phyloP scores from a whole-genome alignment of 1,139 yeast species.

The Hyphopichia wangnamkhiaoensis region DNA sequence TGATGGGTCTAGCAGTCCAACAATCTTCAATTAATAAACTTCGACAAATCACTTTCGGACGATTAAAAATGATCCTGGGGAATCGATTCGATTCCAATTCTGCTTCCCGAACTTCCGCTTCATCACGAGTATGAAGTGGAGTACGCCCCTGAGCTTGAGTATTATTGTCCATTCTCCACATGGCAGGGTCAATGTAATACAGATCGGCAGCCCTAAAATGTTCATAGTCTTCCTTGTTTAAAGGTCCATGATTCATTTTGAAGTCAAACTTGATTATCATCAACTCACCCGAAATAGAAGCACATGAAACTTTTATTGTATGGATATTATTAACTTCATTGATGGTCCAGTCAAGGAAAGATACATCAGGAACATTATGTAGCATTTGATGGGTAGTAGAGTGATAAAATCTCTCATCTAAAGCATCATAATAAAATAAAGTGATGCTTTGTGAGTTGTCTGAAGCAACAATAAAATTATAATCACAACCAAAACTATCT shows the following conservation, averaged over 20 bases:
- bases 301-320: conserved; percentile 33
- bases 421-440: conserved; percentile 35
- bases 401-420: conserved; percentile 31
- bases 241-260: conserved; percentile 28
- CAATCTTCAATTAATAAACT: conserved; percentile 49
- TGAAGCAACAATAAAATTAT: conserved; percentile 49
- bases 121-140: background rate
- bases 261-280: conserved; percentile 39
- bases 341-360: conserved; percentile 32
- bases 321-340: conserved; percentile 16
- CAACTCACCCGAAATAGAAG: conserved; percentile 52
- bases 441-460: conserved; percentile 58
- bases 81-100: conserved; percentile 16
- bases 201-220: conserved; percentile 12
- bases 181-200: conserved; percentile 32
- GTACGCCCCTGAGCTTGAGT: conserved; percentile 12
- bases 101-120: conserved; percentile 1
- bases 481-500: conserved; percentile 23
- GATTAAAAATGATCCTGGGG: conserved; percentile 21
- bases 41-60: conserved; percentile 27
- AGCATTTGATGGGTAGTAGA: conserved; percentile 43
- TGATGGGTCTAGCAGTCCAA: conserved; percentile 54
- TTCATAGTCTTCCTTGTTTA: conserved; percentile 17
- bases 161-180: conserved; percentile 26
- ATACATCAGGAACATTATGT: conserved; percentile 63